A percentile compares a stretch with the other conserved stretches of the same genome.
phyloP scores from a whole-genome alignment of 2,329 filamentous ascomycete species.

The Botrytis elliptica region DNA sequence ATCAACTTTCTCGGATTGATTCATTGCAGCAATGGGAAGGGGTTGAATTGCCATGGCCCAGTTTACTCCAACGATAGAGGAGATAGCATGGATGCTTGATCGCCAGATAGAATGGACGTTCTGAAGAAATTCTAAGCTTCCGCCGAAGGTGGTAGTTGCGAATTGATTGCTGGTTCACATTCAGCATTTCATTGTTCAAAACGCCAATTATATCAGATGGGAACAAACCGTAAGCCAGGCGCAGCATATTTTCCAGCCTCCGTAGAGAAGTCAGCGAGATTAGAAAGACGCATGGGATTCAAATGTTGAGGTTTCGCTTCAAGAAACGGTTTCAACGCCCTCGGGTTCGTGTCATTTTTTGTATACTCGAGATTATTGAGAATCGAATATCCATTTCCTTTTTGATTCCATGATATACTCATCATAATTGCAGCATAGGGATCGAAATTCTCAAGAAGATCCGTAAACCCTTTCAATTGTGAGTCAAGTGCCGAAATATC shows the following conservation, averaged over 20 bases:
- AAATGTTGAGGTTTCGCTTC: neutral
- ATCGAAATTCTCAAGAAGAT: neutral
- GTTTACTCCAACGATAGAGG: neutral
- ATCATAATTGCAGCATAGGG: neutral
- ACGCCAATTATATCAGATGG: neutral
- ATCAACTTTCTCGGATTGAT: neutral
- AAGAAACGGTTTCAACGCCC: neutral
- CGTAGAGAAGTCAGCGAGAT: neutral
- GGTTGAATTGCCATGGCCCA: neutral
- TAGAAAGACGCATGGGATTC: neutral
- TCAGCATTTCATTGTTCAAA: too few species aligned
- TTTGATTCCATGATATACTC: slow-evolving; percentile 5
- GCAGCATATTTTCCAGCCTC: neutral
- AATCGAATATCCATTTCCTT: neutral
- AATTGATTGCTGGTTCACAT: neutral
- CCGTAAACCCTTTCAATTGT: neutral
- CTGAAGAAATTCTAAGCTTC: neutral
- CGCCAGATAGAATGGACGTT: neutral
- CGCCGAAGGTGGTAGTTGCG: neutral
- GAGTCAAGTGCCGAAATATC: neutral
- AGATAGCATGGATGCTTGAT: neutral
- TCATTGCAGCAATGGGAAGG: neutral
- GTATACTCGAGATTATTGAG: neutral
- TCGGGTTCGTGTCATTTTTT: neutral
- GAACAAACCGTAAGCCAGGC: neutral